Base-by-base conservation (phyloP, 257 asterid species). In the Cynanchum wilfordii region DNA sequence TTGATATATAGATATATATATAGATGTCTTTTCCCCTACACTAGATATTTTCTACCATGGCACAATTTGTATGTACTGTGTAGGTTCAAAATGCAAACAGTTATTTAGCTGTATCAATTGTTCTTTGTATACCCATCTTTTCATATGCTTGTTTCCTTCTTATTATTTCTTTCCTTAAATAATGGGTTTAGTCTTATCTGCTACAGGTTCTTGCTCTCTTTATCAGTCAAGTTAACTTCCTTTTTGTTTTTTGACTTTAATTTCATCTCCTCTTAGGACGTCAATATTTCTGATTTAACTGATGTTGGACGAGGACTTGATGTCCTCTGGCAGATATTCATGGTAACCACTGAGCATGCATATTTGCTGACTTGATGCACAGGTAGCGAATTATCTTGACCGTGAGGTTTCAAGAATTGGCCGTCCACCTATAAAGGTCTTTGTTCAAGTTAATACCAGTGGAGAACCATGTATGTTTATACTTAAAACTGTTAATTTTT, bases 381-480 rank as follows among this genome's bases (percentile, higher is more conserved):
- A 92, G 97, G 78, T 89, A 50, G 91, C 96, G 38, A 88, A 79
- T 74, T 76, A 75, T 84, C 96, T 92, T 73, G 96, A 92, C 62
- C 92, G 96, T 76, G 88, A 74, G 24, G 86, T 89, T 75, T 89
- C 92, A 74, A 87, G 75, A 68, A 74, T 89, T 66, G 90, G 92
- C 68, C 85, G 96, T 81, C 86, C 73, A 65, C 96, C 94, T 71
- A 73, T 92, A 81, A 89, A 85, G 82, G 89, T 92, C 64, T 75
- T 92, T 87, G 90, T 92, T 72, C 97, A 92, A 79, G 97, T 89
- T 76, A 92, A 92, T 84, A 87, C 97, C 68, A 89, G 96, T 10
- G 96, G 97, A 80, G 97, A 92, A 86, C 87, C 56, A 81, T 92
- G 97, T 92, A 84, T 84, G 97, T 87, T 74, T 68, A 45, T 49